A percentile compares a stretch with the other conserved stretches of the same genome.
These are phyloP conservation scores for Neolentinus lepideus DNA, from an alignment of 1,284 basidiomycete genomes.

Conservation along the genomic window DNA sequence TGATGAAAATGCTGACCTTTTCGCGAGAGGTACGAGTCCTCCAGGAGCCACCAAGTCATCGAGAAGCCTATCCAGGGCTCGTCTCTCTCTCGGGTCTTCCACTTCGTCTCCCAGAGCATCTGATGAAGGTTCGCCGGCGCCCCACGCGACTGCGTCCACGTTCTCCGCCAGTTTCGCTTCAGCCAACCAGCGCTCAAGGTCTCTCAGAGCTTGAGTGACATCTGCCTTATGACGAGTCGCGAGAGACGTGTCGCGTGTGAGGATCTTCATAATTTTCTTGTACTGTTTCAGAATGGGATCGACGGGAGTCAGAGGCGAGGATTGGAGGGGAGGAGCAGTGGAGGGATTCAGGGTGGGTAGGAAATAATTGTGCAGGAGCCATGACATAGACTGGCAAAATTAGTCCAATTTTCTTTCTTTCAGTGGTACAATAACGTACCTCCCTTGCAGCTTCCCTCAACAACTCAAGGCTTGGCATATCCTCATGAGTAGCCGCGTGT, in stretches of 20 bases:
- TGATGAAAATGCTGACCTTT: conserved; percentile 46
- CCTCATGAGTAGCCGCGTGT: conserved; percentile 95
- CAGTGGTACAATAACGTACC: conserved; percentile 30
- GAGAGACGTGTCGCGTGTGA: conserved; percentile 56
- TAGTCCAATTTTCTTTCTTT: background rate
- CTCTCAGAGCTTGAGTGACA: conserved; percentile 41
- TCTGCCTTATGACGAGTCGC: conserved; percentile 40
- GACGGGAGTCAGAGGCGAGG: conserved; percentile 39
- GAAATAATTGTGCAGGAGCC: conserved; percentile 80
- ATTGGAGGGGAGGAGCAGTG: conserved; percentile 18
- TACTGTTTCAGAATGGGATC: conserved; percentile 60
- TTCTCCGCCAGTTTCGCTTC: conserved; percentile 61
- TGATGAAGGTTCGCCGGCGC: conserved; percentile 14
- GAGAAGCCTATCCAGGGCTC: conserved; percentile 65
- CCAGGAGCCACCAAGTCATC: conserved; percentile 57
- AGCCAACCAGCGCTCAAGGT: conserved; percentile 66
- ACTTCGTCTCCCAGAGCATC: conserved; percentile 26
- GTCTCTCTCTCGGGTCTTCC: conserved; percentile 43
- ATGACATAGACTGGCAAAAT: conserved; percentile 53
- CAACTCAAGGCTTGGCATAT: conserved; percentile 80
- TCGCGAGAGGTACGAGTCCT: conserved; percentile 70
- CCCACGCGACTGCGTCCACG: conserved; percentile 40
- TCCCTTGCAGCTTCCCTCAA: conserved; percentile 72
- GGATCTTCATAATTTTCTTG: conserved; percentile 56
- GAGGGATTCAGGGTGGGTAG: conserved; percentile 64